Base-by-base conservation (phyloP, 192 early-diverging fungal genomes). In the Jimgerdemannia lactiflua region DNA sequence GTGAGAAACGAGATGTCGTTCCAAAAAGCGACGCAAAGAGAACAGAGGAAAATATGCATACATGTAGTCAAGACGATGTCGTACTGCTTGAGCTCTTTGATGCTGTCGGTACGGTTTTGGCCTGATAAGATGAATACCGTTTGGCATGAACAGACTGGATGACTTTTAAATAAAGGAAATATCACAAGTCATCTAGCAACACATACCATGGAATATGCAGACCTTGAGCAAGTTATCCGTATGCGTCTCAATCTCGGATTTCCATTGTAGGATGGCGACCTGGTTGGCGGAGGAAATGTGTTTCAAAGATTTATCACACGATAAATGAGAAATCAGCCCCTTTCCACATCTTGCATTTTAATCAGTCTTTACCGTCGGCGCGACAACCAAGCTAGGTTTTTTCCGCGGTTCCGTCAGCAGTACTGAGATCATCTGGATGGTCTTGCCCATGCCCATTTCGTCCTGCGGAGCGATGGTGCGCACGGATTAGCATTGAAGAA, bases 381-480 rank as follows among this genome's bases (percentile, higher is more conserved):
- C 93, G 11, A 98, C 72, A 54, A 98, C 92, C 75, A 98, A 82
- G 70, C 91, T 98, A 7, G 94, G 93, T 29, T 86, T 86, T 14
- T 85, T 82, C 11, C 79, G 78, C 3, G 84, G 85, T 69, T 91
- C 90, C 43, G 85, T 80, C 9, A 94, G 83, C 39, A 98, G 72
- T 20, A 98, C 84, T 7, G 92, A 89, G 40, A 98, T 95, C 66
- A 92, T 93, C 78, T 97, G 95, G 75, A 98, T 93, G 3, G 97
- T 98, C 81, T 98, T 98, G 67, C 95, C 93, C 93, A 93, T 93
- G 39, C 95, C 95, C 95, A 97, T 98, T 72, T 96, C 93, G 82
- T 95, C 93, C 86, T 87, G 80, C 71, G 39, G 4, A 43, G 40
- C n/a, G 17, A 66, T 65, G 42, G 49, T 49, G 10, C 3, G 4